Base-by-base conservation (phyloP, 129 eudicot genomes). In the Kitagawia praeruptora region DNA sequence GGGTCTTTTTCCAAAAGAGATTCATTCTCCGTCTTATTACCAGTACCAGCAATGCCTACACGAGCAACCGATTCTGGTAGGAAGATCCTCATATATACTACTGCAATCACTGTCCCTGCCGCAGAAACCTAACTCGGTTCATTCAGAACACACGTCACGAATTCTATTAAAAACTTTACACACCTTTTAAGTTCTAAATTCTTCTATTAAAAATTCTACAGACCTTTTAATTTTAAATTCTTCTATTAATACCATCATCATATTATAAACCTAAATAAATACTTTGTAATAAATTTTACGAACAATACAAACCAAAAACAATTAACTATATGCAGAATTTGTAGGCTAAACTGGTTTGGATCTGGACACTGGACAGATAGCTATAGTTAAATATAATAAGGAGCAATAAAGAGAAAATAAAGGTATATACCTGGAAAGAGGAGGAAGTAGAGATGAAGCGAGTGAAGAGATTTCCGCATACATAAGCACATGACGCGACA, bases 371-470 rank as follows among this genome's bases (percentile, higher is more conserved):
- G 8, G 21, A 53, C 25, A 34, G 0, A 23, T 1, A 38, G 31
- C 70, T 53, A 53, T 5, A 19, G 25, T 53, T 4, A 27, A 23
- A 27, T 53, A 53, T 53, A 5, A 54, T 14, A 8, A 8, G 54
- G 63, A 16, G 23, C 10, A 6, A 34, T 49, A 16, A 4, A 19
- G 51, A 23, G 66, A 56, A 23, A 56, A n/a, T 0, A 47, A 15
- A 34, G 37, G n/a, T n/a, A n/a, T n/a, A 64, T 73, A 88, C 91
- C 77, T 88, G 85, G 66, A 88, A 88, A 66, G 89, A 82, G 76
- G 85, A 82, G 40, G 91, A 53, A 83, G 89, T 83, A 48, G 91
- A 85, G 77, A 88, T 88, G 74, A 88, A 85, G 16, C 89, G 89
- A 81, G 91, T 70, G 0, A 85, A 81, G 19, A 88, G 58, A 48